Evolutionary conservation across 805 yeast genomes (phyloP).

Genomic region (Maudiozyma turicensis): DNA sequence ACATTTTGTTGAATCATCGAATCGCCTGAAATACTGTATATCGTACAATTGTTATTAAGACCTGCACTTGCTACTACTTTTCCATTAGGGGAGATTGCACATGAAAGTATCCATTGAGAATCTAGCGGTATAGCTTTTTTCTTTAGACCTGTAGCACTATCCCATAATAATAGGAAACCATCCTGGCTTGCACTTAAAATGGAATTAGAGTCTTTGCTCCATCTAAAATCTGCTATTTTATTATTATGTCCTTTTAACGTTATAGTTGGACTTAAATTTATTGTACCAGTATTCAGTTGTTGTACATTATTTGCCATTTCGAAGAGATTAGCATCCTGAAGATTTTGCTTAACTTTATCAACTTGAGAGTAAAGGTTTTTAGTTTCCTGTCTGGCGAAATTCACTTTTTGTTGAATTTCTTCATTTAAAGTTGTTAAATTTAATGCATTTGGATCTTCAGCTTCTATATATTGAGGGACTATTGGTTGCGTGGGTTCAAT

Average conservation of each 20-base stretch:
- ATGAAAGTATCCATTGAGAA: conserved; percentile 69
- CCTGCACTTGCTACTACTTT: conserved; percentile 72
- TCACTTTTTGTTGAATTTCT: conserved; percentile 23
- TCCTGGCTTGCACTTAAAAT: conserved; percentile 76
- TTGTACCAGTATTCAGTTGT: conserved; percentile 11
- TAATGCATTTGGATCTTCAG: conserved; percentile 3
- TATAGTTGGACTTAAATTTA: conserved; percentile 32
- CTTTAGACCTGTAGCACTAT: conserved; percentile 61
- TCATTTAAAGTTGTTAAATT: conserved; percentile 13
- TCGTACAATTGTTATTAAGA: conserved; percentile 65
- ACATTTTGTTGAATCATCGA: conserved; percentile 33
- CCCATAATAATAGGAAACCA: conserved; percentile 80
- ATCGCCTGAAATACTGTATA: conserved; percentile 41
- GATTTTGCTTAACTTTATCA: conserved; percentile 33
- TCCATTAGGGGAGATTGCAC: conserved; percentile 63
- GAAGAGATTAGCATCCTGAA: conserved; percentile 38
- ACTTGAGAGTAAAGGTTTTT: conserved; percentile 41
- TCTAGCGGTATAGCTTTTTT: conserved; percentile 60
- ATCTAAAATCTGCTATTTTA: conserved; percentile 58
- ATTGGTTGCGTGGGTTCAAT: neutral
- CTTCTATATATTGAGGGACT: conserved; percentile 1
- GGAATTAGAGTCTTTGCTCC: conserved; percentile 55
- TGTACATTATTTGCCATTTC: conserved; percentile 29
- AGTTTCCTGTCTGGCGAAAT: conserved; percentile 37
- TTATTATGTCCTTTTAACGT: conserved; percentile 50